Evolutionary conservation across 805 yeast genomes (phyloP), one percentile per base, ranked within the genome.

Genomic region (Starmera dryadoides): DNA sequence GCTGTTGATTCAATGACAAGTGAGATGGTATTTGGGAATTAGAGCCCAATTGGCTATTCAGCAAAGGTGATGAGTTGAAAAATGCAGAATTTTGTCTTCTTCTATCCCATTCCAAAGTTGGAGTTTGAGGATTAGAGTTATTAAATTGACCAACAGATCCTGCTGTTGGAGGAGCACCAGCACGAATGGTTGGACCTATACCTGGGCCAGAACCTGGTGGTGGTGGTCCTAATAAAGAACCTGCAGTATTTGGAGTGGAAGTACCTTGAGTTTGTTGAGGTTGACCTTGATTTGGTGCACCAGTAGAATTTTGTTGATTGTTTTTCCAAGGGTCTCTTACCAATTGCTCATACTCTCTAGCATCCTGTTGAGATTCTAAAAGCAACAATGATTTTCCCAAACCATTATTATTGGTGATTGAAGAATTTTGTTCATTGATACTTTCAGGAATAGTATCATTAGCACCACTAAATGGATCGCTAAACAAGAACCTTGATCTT

Each of bases 401-500:
- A 30, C 64, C 68, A 41, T 59, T 59, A 44, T 47, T 36, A 39
- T 31, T 30, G 43, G 19, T 41, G 38, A 19, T 32, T 47, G 18
- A 37, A 14, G 25, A 19, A 16, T 17, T 32, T 19, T 43, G 14
- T 32, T 38, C 17, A 28, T 46, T 50, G 17, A 41, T 38, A 38
- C 39, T 37, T 33, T 55, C 59, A 2, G 47, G 35, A 18, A 51
- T 42, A 4, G 51, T 32, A 18, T 62, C 66, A 26, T 49, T 53
- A n/a, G 53, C 59, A n/a, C n/a, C n/a, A 8, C 28, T n/a, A 49
- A 73, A 73, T 9, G 86, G 86, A 53, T 81, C 87, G 47, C 80
- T 73, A 53, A 81, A 81, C 30, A 81, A 65, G 50, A 81, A 80
- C 48, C 86, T 68, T n/a, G 85, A 78, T 47, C 85, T 63, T 52